Percentiles rank a stretch among this genome's conserved stretches.
Evolutionary conservation across 2,329 filamentous ascomycete species (phyloP).

Genomic region (Xylaria hypoxylon): DNA sequence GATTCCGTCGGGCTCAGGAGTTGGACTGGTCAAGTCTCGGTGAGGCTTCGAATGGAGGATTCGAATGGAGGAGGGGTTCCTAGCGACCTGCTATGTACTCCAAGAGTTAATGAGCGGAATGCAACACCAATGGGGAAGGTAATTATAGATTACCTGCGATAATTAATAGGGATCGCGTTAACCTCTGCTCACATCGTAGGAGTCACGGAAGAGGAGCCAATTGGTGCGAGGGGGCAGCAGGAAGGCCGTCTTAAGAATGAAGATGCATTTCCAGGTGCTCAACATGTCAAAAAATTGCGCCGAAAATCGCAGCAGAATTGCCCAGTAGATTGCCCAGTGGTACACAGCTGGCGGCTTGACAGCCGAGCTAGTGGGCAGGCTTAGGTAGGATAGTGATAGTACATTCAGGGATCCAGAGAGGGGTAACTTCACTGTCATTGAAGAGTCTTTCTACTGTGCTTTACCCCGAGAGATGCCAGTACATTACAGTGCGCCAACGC

Average conservation of each 20-base stretch:
- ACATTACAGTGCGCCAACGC: background rate
- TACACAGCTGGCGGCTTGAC: constrained; percentile 5
- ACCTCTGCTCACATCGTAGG: constrained; percentile 40
- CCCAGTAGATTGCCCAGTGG: too few relatives aligned
- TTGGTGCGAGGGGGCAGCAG: constrained; percentile 36
- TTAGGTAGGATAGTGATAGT: background rate
- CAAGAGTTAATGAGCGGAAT: constrained; percentile 33
- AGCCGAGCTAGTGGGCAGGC: constrained; percentile 14
- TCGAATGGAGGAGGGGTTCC: constrained; percentile 32
- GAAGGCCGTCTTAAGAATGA: constrained; percentile 20
- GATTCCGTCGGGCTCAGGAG: constrained; percentile 16
- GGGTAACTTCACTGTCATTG: constrained; percentile 4
- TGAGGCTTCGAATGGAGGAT: constrained; percentile 32
- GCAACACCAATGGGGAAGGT: constrained; percentile 35
- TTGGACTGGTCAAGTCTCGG: constrained; percentile 21
- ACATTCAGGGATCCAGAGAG: background rate
- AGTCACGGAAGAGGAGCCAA: constrained; percentile 38
- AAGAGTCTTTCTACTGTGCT: background rate
- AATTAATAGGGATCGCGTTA: constrained; percentile 40
- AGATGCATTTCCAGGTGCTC: constrained; percentile 22
- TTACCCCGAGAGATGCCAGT: background rate
- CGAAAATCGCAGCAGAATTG: constrained; percentile 38
- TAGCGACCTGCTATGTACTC: constrained; percentile 31
- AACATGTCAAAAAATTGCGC: constrained; percentile 38
- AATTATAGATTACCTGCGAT: constrained; percentile 42